Conservation (phyloP, 2,329 filamentous ascomycete species). For the Calonectria hongkongensis region DNA sequence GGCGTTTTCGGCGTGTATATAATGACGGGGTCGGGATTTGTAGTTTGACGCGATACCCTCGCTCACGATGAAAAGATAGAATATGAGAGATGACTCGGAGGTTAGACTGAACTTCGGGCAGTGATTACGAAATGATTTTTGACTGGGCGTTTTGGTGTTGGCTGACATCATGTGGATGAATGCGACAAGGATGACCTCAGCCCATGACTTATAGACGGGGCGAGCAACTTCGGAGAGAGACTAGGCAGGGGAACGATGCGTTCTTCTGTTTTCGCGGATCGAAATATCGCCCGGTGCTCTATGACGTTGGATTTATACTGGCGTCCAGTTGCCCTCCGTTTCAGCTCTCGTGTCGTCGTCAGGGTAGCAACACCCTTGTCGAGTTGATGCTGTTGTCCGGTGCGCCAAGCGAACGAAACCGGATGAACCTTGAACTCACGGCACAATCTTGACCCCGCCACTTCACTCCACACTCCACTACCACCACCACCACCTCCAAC, state of each 20-base stretch:
- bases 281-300: neutral
- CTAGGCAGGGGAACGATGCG: neutral
- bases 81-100: constrained; percentile 30
- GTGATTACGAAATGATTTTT: neutral
- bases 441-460: constrained; percentile 54
- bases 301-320: constrained; percentile 7
- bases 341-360: neutral
- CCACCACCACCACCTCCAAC: constrained; percentile 6
- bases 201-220: constrained; percentile 25
- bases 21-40: constrained; percentile 38
- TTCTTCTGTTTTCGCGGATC: neutral
- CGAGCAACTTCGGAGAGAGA: neutral
- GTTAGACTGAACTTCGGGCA: constrained; percentile 12
- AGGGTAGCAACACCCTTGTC: constrained; percentile 30
- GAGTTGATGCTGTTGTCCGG: constrained; percentile 34
- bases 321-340: neutral
- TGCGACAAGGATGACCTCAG: constrained; percentile 14
- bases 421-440: constrained; percentile 52
- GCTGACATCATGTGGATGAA: constrained; percentile 26
- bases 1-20: constrained; percentile 52
- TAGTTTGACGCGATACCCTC: constrained; percentile 51
- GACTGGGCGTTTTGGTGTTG: neutral
- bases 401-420: constrained; percentile 46
- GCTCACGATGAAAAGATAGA: constrained; percentile 42
- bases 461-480: constrained; percentile 38